Conservation (phyloP, 2,329 filamentous ascomycete species). For the Teratosphaeria nubilosa region DNA sequence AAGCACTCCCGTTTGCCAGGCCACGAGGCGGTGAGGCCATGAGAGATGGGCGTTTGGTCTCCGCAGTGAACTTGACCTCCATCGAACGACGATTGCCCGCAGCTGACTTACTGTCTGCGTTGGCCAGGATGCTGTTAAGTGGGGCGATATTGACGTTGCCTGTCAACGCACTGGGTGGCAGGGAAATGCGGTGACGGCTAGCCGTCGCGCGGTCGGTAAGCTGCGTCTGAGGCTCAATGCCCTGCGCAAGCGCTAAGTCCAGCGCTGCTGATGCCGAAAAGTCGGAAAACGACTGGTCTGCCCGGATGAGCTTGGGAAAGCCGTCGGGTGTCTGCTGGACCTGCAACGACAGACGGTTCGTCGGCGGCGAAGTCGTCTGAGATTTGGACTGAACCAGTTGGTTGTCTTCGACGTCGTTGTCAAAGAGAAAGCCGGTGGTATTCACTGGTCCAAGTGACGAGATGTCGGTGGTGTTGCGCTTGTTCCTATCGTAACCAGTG, state of each 20-base stretch:
- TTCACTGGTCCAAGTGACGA: conserved; percentile 67
- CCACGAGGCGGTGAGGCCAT: conserved; percentile 51
- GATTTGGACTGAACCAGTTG: conserved; percentile 20
- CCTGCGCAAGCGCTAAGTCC: conserved; percentile 64
- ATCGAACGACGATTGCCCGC: conserved; percentile 37
- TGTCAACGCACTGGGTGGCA: conserved; percentile 26
- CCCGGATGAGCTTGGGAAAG: conserved; percentile 74
- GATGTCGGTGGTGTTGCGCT: conserved; percentile 46
- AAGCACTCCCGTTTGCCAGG: conserved; percentile 44
- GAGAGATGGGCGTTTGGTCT: conserved; percentile 36
- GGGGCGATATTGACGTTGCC: conserved; percentile 25
- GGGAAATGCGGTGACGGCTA: conserved; percentile 33
- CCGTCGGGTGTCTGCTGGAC: conserved; percentile 68
- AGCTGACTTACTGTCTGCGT: conserved; percentile 31
- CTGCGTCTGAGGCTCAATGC: conserved; percentile 49
- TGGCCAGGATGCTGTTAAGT: conserved; percentile 29
- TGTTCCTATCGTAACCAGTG: conserved; percentile 53
- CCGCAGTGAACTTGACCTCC: conserved; percentile 35
- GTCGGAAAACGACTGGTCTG: conserved; percentile 40
- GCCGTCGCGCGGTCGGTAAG: conserved; percentile 53
- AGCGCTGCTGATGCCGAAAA: conserved; percentile 59
- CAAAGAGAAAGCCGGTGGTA: conserved; percentile 75
- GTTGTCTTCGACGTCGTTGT: conserved; percentile 53
- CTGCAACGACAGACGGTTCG: conserved; percentile 47
- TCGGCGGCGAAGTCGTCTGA: conserved; percentile 44